A percentile compares a stretch with the other conserved stretches of the same genome.
Evolutionary conservation across 1,284 basidiomycete species (phyloP).

Genomic region (Chiua sp.): DNA sequence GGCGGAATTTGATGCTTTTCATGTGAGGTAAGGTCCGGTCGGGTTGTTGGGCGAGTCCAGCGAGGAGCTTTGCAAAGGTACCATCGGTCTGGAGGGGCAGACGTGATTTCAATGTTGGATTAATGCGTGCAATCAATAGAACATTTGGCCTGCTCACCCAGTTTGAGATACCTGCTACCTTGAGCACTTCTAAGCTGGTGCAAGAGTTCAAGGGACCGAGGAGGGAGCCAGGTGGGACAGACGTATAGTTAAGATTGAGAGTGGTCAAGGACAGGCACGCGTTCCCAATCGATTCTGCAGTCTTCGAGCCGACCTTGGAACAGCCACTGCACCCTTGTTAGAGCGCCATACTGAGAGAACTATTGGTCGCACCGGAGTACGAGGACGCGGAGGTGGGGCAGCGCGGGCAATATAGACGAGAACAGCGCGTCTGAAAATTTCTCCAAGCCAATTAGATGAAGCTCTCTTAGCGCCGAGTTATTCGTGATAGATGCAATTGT

Average conservation of each 20-base stretch:
- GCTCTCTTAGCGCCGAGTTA: conserved; percentile 47
- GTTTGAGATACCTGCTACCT: conserved; percentile 63
- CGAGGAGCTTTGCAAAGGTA: conserved; percentile 52
- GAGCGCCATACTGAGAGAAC: conserved; percentile 6
- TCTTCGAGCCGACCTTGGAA: conserved; percentile 57
- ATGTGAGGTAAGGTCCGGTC: conserved; percentile 44
- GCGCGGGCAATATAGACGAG: conserved; percentile 50
- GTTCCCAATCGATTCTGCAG: conserved; percentile 48
- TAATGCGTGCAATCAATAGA: not conserved
- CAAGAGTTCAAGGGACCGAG: conserved; percentile 49
- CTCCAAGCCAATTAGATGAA: conserved; percentile 56
- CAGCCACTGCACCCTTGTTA: conserved; percentile 52
- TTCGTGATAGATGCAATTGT: conserved; percentile 55
- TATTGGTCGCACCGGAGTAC: conserved; percentile 53
- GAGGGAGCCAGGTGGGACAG: conserved; percentile 54
- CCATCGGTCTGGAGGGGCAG: conserved; percentile 56
- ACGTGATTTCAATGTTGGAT: not conserved
- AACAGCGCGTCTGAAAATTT: conserved; percentile 59
- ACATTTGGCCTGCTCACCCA: conserved; percentile 49
- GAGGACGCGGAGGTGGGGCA: conserved; percentile 52
- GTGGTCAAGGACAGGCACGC: conserved; percentile 50
- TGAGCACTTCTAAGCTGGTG: conserved; percentile 56
- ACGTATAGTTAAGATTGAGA: conserved; percentile 68
- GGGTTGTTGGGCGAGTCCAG: conserved; percentile 31
- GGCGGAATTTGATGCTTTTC: conserved; percentile 63